Evolutionary conservation across 176 grass and related monocot genomes (phyloP).

Genomic region (Echinochloa phyllopogon): DNA sequence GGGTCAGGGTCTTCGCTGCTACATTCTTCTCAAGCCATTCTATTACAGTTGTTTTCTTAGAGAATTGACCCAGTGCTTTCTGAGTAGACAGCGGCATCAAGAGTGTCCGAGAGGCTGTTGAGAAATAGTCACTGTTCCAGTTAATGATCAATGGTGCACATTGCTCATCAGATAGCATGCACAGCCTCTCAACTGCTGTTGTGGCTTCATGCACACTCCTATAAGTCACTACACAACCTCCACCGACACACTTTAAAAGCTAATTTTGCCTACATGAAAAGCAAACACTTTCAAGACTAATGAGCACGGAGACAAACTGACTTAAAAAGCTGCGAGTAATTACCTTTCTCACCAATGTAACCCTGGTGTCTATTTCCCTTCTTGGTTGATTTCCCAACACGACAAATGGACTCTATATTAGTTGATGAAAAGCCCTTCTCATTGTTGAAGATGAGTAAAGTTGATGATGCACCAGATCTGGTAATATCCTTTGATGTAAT

Average conservation of each 20-base stretch:
- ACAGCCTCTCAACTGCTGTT: background rate
- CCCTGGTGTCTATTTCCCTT: slow-evolving; percentile 57
- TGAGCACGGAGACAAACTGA: background rate
- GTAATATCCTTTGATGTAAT: slow-evolving; percentile 67
- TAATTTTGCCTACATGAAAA: background rate
- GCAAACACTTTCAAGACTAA: background rate
- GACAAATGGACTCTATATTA: slow-evolving; percentile 67
- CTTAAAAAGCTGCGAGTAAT: background rate
- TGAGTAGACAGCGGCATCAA: slow-evolving; percentile 13
- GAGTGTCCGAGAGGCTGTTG: background rate
- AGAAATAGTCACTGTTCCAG: slow-evolving; percentile 44
- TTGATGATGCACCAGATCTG: slow-evolving; percentile 53
- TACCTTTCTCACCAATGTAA: slow-evolving; percentile 82
- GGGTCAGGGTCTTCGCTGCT: slow-evolving; percentile 3
- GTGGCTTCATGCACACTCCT: slow-evolving; percentile 25
- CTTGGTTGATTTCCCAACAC: slow-evolving; percentile 71
- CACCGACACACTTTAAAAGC: slow-evolving; percentile 7
- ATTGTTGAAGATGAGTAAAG: slow-evolving; percentile 71
- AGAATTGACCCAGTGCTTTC: slow-evolving; percentile 11
- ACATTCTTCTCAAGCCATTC: slow-evolving; percentile 44
- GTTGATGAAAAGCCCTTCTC: slow-evolving; percentile 59
- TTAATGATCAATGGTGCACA: slow-evolving; percentile 31
- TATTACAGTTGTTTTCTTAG: slow-evolving; percentile 3
- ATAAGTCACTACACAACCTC: slow-evolving; percentile 3
- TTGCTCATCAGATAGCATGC: slow-evolving; percentile 31